These are phyloP conservation scores for Colletotrichum abscissum DNA, from an alignment of 2,329 filamentous ascomycete genomes.

Conservation along the genomic window DNA sequence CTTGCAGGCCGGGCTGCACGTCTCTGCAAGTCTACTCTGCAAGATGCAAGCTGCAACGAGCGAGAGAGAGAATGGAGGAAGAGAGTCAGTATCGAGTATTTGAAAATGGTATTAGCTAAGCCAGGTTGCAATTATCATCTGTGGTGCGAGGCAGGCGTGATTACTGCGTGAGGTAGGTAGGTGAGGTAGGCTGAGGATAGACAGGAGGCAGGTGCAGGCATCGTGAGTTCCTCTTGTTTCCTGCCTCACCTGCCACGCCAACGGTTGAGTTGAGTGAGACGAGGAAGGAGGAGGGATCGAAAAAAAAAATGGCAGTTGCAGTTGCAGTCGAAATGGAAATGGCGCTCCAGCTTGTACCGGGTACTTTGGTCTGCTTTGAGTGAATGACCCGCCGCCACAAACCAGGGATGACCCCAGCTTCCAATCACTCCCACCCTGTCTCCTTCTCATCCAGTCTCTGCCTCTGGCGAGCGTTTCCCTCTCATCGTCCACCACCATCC, in stretches of 20 bases:
- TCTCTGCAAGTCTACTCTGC: not conserved
- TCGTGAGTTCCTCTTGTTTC: conserved; percentile 24
- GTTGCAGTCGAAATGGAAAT: conserved; percentile 27
- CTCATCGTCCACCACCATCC: not conserved
- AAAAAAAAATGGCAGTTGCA: not conserved
- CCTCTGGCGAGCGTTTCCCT: not conserved
- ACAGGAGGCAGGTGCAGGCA: conserved; percentile 7
- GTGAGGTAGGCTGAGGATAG: not conserved
- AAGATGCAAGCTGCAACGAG: not conserved
- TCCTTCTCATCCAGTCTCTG: not conserved
- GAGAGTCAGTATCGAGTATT: not conserved
- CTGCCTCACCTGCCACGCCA: conserved; percentile 5
- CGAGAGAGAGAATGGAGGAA: conserved; percentile 2
- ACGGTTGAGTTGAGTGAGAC: not conserved
- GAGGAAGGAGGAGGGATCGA: not conserved
- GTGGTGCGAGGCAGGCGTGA: not conserved
- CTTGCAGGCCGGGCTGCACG: not conserved
- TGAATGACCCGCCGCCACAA: conserved; percentile 14
- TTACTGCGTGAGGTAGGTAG: not conserved
- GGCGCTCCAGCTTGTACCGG: conserved; percentile 9
- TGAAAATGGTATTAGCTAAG: not conserved
- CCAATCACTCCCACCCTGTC: not conserved
- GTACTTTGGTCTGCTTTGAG: conserved; percentile 26
- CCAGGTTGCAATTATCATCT: not conserved
- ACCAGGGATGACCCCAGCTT: conserved; percentile 23